A percentile compares a stretch with the other conserved stretches of the same genome.
These are phyloP conservation scores for Aphanomyces invadans DNA, from an alignment of 352 stramenopile species.

Conservation along the genomic window DNA sequence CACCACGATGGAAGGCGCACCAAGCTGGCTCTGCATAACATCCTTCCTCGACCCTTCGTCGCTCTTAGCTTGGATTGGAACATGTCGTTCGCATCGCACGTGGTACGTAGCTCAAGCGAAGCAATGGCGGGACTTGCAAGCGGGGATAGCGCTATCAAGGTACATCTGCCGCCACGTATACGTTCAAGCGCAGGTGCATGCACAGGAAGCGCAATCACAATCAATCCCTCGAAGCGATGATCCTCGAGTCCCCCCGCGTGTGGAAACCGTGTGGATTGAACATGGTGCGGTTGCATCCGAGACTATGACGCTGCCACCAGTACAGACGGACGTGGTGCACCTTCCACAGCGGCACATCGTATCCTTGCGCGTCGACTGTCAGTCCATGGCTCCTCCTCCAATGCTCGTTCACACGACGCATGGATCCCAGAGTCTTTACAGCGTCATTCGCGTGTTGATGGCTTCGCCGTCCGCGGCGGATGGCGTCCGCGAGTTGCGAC, in stretches of 20 bases:
- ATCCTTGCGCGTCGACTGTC: neutral
- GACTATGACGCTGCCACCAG: neutral
- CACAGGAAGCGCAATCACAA: conserved; percentile 13
- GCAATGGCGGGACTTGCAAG: conserved; percentile 13
- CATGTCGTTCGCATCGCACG: neutral
- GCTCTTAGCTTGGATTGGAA: neutral
- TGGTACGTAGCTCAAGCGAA: neutral
- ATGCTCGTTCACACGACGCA: conserved; percentile 10
- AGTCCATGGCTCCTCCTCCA: neutral
- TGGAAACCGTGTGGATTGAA: conserved; percentile 16
- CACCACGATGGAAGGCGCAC: neutral
- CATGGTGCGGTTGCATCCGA: conserved; percentile 1
- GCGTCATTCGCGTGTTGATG: neutral
- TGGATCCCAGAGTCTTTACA: neutral
- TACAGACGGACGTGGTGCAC: neutral
- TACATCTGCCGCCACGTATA: conserved; percentile 1
- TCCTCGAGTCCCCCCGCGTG: conserved; percentile 14
- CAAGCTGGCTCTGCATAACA: neutral
- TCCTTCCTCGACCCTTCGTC: neutral
- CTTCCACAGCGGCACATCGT: conserved; percentile 4
- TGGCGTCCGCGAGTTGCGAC: neutral
- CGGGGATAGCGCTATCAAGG: neutral
- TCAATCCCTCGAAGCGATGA: conserved; percentile 17
- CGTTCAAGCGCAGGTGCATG: neutral
- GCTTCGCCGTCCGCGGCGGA: neutral